Percentiles rank a stretch among this genome's conserved stretches.
phyloP scores from a whole-genome alignment of 1,284 basidiomycete genomes.

The Ustilago esculenta region DNA sequence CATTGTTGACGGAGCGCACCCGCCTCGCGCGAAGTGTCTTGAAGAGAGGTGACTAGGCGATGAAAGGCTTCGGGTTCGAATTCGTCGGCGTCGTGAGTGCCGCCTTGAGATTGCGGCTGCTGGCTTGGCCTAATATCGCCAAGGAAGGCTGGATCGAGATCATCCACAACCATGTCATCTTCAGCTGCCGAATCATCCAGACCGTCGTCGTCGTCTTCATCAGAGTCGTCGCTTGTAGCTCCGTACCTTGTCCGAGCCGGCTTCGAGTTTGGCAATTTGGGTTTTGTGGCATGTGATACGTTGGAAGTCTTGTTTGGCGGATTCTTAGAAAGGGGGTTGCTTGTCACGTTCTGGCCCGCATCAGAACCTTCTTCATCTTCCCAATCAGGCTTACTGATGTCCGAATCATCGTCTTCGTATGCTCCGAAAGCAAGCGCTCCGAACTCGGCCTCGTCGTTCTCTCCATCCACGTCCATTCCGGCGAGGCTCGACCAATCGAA shows the following conservation, averaged over 20 bases:
- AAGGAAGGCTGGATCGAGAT: conserved; percentile 16
- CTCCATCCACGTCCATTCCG: conserved; percentile 22
- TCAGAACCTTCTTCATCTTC: conserved; percentile 45
- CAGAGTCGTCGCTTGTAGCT: conserved; percentile 8
- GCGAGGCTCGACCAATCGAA: conserved; percentile 30
- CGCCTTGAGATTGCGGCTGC: neutral
- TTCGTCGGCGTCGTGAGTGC: conserved; percentile 25
- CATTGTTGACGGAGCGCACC: conserved; percentile 43
- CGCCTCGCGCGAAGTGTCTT: conserved; percentile 41
- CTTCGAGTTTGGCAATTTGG: neutral
- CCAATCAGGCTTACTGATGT: conserved; percentile 30
- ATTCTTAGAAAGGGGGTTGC: conserved; percentile 8
- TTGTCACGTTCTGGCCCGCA: conserved; percentile 13
- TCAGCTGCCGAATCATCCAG: neutral
- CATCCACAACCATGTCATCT: conserved; percentile 6
- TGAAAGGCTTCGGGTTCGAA: conserved; percentile 52
- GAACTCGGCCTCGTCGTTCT: conserved; percentile 29
- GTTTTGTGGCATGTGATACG: neutral
- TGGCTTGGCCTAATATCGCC: neutral
- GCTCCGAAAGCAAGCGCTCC: conserved; percentile 22
- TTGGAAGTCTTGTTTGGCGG: conserved; percentile 6
- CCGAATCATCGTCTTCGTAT: conserved; percentile 19
- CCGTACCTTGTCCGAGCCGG: neutral
- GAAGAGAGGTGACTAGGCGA: conserved; percentile 49
- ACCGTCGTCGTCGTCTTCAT: conserved; percentile 13